Base-by-base conservation (phyloP, 139 green algal genomes). In the Coccomyxa sp. region DNA sequence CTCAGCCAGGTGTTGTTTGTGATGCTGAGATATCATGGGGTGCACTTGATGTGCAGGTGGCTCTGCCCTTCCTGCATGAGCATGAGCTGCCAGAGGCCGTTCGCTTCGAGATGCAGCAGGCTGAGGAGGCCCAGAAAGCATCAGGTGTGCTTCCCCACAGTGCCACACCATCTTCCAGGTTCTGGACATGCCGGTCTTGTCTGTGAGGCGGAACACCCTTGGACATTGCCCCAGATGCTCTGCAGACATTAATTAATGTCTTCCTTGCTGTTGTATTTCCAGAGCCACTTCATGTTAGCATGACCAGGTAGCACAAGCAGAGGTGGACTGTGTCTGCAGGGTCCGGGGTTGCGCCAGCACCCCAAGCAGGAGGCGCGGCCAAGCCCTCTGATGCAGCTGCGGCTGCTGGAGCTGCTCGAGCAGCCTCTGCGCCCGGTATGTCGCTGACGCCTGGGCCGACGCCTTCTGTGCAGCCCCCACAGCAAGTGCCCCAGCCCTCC, bases 41-140 rank as follows among this genome's bases (percentile, higher is more conserved):
- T 76, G 86, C 76, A 88, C 73, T 74, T 89, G 81, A 41, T 78
- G 84, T 37, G 84, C n/a, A n/a, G n/a, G 64, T 87, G 18, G 82
- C 85, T 8, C 83, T 97, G 79, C 86, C 87, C n/a, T 97, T 97
- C 82, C 88, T 97, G 40, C 44, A 88, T 1, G 91, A 95, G 70
- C 83, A 89, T 73, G 80, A 86, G 79, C 64, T 88, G 31, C 83
- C 83, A 14, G 79, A 75, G 29, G 35, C 37, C 29, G 54, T 79
- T n/a, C 55, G 68, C 70, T 54, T 75, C 27, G 50, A 64, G 50
- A 64, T 64, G 50, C 50, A 64, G 35, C 18, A 24, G 22, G 29
- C 29, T 12, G 29, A 31, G 68, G 27, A 73, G 68, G 14, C 29
- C 68, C 33, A 22, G 14, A n/a, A 31, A n/a, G 68, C 24, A 22